Conservation (phyloP, 2,329 filamentous ascomycete genomes). For the Cryphonectria parasitica region DNA sequence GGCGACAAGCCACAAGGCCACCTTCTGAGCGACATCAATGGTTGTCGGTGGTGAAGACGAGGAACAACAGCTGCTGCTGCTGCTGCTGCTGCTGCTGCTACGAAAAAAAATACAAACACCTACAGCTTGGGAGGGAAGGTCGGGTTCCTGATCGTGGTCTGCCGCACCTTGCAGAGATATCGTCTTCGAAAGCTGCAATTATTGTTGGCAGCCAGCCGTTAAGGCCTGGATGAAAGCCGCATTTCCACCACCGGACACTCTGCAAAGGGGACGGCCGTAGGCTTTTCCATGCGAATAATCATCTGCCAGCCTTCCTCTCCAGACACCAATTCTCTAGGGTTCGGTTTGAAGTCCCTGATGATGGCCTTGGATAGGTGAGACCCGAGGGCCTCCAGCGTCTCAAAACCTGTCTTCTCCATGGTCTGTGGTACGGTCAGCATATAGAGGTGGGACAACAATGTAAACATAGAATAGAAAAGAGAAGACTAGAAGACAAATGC, state of each 20-base stretch:
- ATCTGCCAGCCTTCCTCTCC: slow-evolving; percentile 54
- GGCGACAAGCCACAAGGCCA: slow-evolving; percentile 71
- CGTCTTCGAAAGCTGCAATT: neutral
- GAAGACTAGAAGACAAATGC: slow-evolving; percentile 4
- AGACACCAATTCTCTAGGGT: slow-evolving; percentile 37
- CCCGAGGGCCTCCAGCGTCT: slow-evolving; percentile 66
- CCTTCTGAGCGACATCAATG: slow-evolving; percentile 37
- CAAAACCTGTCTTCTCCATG: slow-evolving; percentile 60
- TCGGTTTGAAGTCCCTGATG: slow-evolving; percentile 45
- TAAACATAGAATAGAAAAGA: slow-evolving; percentile 9
- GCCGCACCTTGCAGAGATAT: no score
- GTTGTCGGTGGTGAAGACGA: neutral
- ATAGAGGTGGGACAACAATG: slow-evolving; percentile 4
- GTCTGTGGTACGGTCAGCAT: slow-evolving; percentile 42
- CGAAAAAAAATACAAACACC: neutral
- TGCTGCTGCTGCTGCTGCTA: neutral
- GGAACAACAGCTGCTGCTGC: no score
- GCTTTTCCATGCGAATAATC: slow-evolving; percentile 69
- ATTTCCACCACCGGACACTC: slow-evolving; percentile 73
- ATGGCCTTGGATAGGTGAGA: slow-evolving; percentile 51
- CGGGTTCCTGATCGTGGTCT: neutral
- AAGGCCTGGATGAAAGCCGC: slow-evolving; percentile 32
- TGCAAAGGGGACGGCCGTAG: slow-evolving; percentile 72
- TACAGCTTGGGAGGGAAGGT: neutral
- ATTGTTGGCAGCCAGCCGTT: neutral